phyloP scores from a whole-genome alignment of 2,329 filamentous ascomycete genomes.

The Botryotinia convoluta region DNA sequence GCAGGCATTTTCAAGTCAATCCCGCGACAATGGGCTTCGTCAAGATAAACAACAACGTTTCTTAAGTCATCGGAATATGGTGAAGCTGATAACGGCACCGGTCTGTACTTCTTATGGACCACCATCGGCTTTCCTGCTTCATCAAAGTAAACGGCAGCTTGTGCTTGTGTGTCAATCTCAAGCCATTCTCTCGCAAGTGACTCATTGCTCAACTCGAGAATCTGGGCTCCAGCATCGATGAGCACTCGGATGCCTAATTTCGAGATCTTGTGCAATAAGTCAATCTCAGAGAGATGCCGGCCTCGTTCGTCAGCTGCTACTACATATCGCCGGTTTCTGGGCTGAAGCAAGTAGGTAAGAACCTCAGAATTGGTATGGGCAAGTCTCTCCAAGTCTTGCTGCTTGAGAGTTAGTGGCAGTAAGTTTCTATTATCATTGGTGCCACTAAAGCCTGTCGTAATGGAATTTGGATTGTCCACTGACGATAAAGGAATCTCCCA shows the following conservation, averaged over 20 bases:
- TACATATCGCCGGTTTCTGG: constrained; percentile 49
- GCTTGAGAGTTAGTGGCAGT: constrained; percentile 59
- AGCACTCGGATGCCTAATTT: constrained; percentile 48
- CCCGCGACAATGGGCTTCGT: constrained; percentile 34
- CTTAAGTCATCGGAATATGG: constrained; percentile 30
- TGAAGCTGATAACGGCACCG: constrained; percentile 28
- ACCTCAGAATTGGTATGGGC: constrained; percentile 63
- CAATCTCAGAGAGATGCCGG: constrained; percentile 45
- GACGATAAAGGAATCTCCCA: constrained; percentile 62
- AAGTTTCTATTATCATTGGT: constrained; percentile 64
- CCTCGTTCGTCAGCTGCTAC: constrained; percentile 44
- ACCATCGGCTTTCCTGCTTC: constrained; percentile 25
- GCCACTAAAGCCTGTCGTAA: constrained; percentile 68
- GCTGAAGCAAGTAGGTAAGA: constrained; percentile 54
- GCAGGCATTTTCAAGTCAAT: constrained; percentile 31
- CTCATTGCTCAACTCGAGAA: constrained; percentile 56
- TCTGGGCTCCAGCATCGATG: constrained; percentile 63
- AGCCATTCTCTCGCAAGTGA: constrained; percentile 30
- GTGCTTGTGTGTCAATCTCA: constrained; percentile 21
- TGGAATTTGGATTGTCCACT: constrained; percentile 43
- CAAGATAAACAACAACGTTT: constrained; percentile 31
- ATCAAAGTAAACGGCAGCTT: constrained; percentile 27
- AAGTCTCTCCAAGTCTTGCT: constrained; percentile 56
- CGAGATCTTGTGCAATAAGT: constrained; percentile 45
- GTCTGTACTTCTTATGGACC: constrained; percentile 23